phyloP scores from a whole-genome alignment of 352 stramenopile species.

The Phytophthora ramorum region DNA sequence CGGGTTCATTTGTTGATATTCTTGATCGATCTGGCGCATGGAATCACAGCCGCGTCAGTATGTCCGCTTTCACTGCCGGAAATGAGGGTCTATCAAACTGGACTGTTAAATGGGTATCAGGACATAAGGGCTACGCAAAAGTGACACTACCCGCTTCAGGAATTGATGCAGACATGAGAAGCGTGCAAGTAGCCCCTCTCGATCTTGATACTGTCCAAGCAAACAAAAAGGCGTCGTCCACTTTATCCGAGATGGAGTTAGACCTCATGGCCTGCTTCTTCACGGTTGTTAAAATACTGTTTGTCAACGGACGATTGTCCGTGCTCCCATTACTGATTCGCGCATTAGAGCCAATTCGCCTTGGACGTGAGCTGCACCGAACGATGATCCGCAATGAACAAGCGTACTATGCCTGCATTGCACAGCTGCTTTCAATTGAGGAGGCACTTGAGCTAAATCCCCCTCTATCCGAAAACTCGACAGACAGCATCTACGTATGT shows the following conservation, averaged over 20 bases:
- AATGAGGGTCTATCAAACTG: conserved; percentile 6
- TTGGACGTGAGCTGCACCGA: conserved; percentile 66
- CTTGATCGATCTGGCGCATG: conserved; percentile 39
- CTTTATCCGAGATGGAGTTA: conserved; percentile 54
- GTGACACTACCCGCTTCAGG: conserved; percentile 18
- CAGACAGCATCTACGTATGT: conserved; percentile 79
- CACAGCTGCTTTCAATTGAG: conserved; percentile 74
- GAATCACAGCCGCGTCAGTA: neutral
- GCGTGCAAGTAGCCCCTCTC: neutral
- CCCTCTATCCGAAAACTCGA: neutral
- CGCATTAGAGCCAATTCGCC: conserved; percentile 71
- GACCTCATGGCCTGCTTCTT: conserved; percentile 86
- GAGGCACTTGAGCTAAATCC: conserved; percentile 15
- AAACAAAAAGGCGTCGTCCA: neutral
- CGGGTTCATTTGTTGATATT: conserved; percentile 37
- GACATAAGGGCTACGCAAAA: conserved; percentile 25
- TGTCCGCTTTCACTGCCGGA: neutral
- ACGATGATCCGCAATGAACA: conserved; percentile 89
- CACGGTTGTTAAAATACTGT: conserved; percentile 87
- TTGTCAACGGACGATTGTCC: conserved; percentile 64
- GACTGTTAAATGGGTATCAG: conserved; percentile 39
- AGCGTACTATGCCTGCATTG: conserved; percentile 90
- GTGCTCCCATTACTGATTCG: conserved; percentile 59
- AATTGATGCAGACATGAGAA: neutral
- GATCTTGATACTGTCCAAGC: neutral